phyloP scores from a whole-genome alignment of 2,329 filamentous ascomycete genomes.

The Penicillium frequentans region DNA sequence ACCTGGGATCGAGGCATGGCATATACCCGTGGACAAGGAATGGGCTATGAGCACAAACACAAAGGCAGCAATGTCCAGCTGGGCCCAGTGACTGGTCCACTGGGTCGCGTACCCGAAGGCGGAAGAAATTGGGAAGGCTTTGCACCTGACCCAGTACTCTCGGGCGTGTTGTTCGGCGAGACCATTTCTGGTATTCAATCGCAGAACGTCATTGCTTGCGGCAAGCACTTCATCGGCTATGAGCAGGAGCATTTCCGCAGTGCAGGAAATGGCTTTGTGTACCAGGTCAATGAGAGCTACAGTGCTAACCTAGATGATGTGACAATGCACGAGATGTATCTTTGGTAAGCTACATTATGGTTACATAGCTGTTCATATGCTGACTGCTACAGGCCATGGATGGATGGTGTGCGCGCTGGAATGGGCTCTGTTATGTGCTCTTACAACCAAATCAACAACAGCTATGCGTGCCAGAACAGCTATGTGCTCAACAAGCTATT shows the following conservation, averaged over 20 bases:
- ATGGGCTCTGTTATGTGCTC: conserved; percentile 53
- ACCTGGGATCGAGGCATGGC: conserved; percentile 11
- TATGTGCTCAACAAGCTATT: conserved; percentile 45
- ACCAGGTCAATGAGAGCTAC: not conserved
- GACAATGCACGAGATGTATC: not conserved
- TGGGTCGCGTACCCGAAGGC: conserved; percentile 33
- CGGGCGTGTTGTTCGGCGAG: conserved; percentile 42
- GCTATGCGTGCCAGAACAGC: conserved; percentile 39
- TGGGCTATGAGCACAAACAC: conserved; percentile 14
- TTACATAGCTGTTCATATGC: conserved; percentile 51
- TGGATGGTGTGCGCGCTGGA: conserved; percentile 66
- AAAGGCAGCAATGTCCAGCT: conserved; percentile 10
- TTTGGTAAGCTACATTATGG: not conserved
- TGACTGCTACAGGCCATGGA: conserved; percentile 74
- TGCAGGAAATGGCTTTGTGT: not conserved
- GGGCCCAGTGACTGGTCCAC: conserved; percentile 33
- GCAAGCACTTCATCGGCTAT: not conserved
- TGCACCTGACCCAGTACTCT: conserved; percentile 43
- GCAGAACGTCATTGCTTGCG: not conserved
- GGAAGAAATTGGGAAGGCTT: conserved; percentile 42
- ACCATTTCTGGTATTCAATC: conserved; percentile 46
- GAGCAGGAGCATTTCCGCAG: conserved; percentile 1
- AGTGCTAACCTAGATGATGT: not conserved
- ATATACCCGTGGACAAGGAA: conserved; percentile 8
- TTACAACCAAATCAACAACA: conserved; percentile 47